These are phyloP conservation scores for Ocimum tenuiflorum DNA, from an alignment of 257 asterid genomes.

Conservation along the genomic window DNA sequence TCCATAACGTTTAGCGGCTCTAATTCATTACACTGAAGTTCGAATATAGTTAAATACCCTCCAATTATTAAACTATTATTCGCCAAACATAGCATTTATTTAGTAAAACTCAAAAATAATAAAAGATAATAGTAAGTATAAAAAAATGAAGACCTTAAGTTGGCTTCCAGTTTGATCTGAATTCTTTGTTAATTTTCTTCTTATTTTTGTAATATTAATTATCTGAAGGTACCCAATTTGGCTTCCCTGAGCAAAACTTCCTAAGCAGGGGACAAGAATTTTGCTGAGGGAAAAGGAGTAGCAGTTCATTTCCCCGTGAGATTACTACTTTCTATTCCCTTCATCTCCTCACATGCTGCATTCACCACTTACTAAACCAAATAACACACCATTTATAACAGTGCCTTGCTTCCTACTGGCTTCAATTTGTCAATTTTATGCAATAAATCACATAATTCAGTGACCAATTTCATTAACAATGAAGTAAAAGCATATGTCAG, in stretches of 20 bases:
- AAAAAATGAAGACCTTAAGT: too few species aligned
- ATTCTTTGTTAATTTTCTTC: neutral
- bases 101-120: too few species aligned
- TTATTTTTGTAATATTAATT: neutral
- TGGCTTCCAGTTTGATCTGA: neutral
- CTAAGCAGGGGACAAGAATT: neutral
- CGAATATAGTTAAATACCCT: too few species aligned
- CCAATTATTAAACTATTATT: too few species aligned
- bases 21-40: too few species aligned
- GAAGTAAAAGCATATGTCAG: neutral
- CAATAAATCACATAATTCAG: neutral
- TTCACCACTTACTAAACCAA: neutral
- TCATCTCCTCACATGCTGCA: neutral
- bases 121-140: too few species aligned
- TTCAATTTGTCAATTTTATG: neutral
- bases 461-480: neutral
- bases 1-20: too few species aligned
- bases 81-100: too few species aligned
- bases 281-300: neutral
- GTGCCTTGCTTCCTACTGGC: neutral
- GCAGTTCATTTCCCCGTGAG: constrained; percentile 1
- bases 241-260: constrained; percentile 6
- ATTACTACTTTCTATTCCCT: neutral
- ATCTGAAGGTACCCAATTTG: constrained; percentile 13
- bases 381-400: too few species aligned